These are phyloP conservation scores for Colletotrichum sansevieriae DNA, from an alignment of 2,329 filamentous ascomycete genomes.

Conservation along the genomic window DNA sequence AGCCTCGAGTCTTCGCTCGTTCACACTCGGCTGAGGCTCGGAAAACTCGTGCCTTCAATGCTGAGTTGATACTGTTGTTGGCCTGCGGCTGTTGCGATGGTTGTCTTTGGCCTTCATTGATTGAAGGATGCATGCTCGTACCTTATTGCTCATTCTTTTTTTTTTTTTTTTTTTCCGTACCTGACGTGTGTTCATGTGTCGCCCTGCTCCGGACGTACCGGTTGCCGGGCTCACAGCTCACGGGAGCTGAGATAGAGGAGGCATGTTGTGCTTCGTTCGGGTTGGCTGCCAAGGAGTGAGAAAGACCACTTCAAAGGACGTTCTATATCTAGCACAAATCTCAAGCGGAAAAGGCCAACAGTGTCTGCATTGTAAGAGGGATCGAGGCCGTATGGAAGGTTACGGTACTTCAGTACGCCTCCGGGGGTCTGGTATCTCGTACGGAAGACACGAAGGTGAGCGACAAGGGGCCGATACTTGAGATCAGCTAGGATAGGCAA, in stretches of 20 bases:
- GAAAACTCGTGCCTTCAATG: conserved; percentile 13
- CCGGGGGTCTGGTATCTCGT: background rate
- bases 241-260: conserved; percentile 6
- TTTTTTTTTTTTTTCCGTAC: background rate
- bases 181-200: background rate
- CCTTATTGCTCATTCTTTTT: too few relatives aligned
- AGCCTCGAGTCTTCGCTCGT: background rate
- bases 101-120: background rate
- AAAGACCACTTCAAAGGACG: background rate
- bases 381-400: background rate
- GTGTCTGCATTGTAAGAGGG: background rate
- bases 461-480: background rate
- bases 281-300: background rate
- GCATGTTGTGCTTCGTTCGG: background rate
- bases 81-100: background rate
- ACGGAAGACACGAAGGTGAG: background rate
- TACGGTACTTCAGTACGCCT: background rate
- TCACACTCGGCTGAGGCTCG: conserved; percentile 19
- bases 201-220: background rate
- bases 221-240: too few relatives aligned
- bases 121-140: too few relatives aligned
- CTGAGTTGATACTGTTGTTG: background rate
- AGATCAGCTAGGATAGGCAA: background rate
- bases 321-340: conserved; percentile 9
- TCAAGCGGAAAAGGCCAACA: background rate